Evolutionary conservation across 768 basidiomycete species (phyloP), one percentile per base, ranked within the genome.

Genomic region (Galerina marginata): DNA sequence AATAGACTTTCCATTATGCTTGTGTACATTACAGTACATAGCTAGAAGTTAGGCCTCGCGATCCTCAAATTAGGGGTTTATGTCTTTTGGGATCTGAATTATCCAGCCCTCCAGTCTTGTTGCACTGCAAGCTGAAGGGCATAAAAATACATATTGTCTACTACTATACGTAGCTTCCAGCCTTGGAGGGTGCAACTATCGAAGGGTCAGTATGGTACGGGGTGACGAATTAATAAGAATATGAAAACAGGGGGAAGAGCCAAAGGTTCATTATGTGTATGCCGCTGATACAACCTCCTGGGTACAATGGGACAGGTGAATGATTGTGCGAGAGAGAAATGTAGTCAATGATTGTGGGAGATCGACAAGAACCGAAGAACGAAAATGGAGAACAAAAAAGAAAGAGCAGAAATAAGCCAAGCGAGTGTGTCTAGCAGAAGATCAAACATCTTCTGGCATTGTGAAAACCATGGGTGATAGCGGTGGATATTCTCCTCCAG

Each of bases 381-480:
- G 52, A 69, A 67, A 40, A 61, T 46, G 55, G 50, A 58, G 61
- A 59, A 62, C 59, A 54, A 59, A 50, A 59, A 39, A 50, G 54
- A 60, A 65, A 58, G 54, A 68, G 64, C 67, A 43, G 57, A 67
- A 64, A 54, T 43, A 71, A 54, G 60, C 53, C 64, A 61, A 68
- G 63, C 16, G 64, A 67, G 69, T 66, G 70, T 56, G 65, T 67
- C 62, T 62, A 59, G 61, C 67, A 64, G 61, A 65, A 67, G 60
- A 63, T 76, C 68, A 74, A 66, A 69, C 59, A 63, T 72, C 67
- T 67, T 82, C 77, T 67, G 77, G 74, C 75, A 83, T 72, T 54
- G 74, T 75, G 59, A 92, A 88, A 39, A 89, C 84, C 87, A 91
- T 90, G 15, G 89, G 89, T 42, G 89, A 90, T 45, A 88, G 73